phyloP scores from a whole-genome alignment of 2,329 filamentous ascomycete species.

The Arachnomyces sp. region DNA sequence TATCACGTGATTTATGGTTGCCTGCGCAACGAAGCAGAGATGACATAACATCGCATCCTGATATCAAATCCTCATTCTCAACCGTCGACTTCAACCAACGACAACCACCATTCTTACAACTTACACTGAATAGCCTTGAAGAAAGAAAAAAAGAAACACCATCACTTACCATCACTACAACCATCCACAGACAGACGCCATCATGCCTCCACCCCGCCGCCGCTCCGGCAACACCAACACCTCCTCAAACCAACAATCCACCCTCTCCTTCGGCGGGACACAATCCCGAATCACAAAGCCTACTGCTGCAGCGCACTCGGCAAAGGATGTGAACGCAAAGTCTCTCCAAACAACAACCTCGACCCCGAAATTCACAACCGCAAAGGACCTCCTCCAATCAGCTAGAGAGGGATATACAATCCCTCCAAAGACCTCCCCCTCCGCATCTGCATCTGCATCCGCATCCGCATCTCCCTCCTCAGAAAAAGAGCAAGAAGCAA shows the following conservation, averaged over 20 bases:
- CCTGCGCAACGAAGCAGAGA: no score
- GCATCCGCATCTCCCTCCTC: conserved; percentile 3
- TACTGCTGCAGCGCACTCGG: conserved; percentile 22
- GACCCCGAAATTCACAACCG: conserved; percentile 19
- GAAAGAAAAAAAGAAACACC: no score
- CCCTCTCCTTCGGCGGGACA: conserved; percentile 54
- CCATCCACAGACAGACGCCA: conserved; percentile 1
- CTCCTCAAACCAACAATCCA: conserved; percentile 43
- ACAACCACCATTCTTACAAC: no score
- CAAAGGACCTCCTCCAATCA: conserved; percentile 6
- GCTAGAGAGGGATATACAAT: neutral
- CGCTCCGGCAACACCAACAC: conserved; percentile 26
- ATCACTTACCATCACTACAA: no score
- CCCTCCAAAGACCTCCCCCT: no score
- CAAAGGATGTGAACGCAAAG: conserved; percentile 26
- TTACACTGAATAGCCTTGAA: no score
- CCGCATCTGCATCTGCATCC: conserved; percentile 3
- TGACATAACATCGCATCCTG: no score
- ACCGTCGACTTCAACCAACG: no score
- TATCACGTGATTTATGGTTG: no score
- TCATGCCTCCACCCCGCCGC: conserved; percentile 39
- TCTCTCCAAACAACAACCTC: conserved; percentile 26
- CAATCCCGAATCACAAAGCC: conserved; percentile 54
- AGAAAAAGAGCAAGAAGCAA: conserved; percentile 2
- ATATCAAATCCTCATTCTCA: no score